Conservation (phyloP, 768 basidiomycete species). For the Tulasnella sp. region DNA sequence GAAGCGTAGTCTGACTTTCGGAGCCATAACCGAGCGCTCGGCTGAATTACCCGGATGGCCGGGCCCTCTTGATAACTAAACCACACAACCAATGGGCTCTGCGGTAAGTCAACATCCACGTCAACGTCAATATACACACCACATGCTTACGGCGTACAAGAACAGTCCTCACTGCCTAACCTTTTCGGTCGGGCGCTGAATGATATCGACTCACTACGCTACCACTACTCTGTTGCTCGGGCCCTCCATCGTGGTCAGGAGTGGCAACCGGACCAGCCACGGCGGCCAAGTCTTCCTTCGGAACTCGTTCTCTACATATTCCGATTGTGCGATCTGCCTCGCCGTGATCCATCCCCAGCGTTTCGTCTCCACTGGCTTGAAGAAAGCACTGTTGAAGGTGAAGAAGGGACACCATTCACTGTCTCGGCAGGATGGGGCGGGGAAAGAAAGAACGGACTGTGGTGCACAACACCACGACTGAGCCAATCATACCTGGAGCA, state of each 20-base stretch:
- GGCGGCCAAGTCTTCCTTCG: background rate
- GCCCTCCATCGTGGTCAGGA: background rate
- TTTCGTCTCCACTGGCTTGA: background rate
- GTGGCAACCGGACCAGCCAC: background rate
- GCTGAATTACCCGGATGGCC: too few species aligned
- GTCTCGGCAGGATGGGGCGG: background rate
- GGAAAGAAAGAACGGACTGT: background rate
- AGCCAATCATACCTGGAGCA: background rate
- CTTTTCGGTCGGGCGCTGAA: too few species aligned
- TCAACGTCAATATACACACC: too few species aligned
- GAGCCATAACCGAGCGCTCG: too few species aligned
- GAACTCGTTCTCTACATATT: conserved; percentile 2
- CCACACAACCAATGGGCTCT: too few species aligned
- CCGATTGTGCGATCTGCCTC: background rate
- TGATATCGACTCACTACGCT: background rate
- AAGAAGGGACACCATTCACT: background rate
- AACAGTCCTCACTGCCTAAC: too few species aligned
- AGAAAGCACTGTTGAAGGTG: background rate
- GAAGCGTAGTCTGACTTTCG: too few species aligned
- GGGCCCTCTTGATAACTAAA: too few species aligned
- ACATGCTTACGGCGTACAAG: too few species aligned
- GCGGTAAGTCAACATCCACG: too few species aligned
- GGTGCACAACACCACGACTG: background rate
- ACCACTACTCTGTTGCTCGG: conserved; percentile 6
- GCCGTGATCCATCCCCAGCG: background rate